These are phyloP conservation scores for Microbotryum silenes-acaulis DNA, from an alignment of 1,284 basidiomycete genomes.

Conservation along the genomic window DNA sequence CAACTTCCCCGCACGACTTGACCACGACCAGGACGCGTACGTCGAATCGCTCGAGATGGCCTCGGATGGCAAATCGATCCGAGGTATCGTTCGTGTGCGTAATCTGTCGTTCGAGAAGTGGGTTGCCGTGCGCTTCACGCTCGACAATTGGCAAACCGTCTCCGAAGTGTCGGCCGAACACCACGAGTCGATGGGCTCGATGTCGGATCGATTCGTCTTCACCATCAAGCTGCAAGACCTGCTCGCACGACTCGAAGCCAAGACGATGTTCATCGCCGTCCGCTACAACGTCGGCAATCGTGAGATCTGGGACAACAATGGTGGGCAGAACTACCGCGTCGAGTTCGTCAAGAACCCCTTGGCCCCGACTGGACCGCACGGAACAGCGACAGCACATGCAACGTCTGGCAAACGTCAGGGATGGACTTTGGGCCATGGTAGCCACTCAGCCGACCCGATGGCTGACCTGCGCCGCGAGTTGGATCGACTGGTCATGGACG, in stretches of 20 bases:
- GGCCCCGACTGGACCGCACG: slow-evolving; percentile 33
- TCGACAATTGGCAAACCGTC: slow-evolving; percentile 92
- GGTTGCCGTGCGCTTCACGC: slow-evolving; percentile 81
- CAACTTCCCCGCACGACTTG: slow-evolving; percentile 47
- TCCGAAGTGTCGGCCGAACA: slow-evolving; percentile 81
- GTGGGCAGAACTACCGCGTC: slow-evolving; percentile 66
- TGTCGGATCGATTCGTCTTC: slow-evolving; percentile 56
- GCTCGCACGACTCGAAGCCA: slow-evolving; percentile 63
- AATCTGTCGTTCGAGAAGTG: slow-evolving; percentile 84
- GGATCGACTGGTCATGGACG: slow-evolving; percentile 44
- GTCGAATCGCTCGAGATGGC: slow-evolving; percentile 54
- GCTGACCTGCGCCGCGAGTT: slow-evolving; percentile 47
- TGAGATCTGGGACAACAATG: slow-evolving; percentile 87
- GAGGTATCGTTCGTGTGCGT: slow-evolving; percentile 68
- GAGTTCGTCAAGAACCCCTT: slow-evolving; percentile 40
- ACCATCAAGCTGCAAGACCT: slow-evolving; percentile 49
- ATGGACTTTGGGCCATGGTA: slow-evolving; percentile 43
- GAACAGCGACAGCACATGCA: slow-evolving; percentile 21
- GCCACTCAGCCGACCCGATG: slow-evolving; percentile 38
- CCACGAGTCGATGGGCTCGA: slow-evolving; percentile 55
- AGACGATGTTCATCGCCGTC: slow-evolving; percentile 73
- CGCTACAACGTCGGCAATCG: slow-evolving; percentile 63
- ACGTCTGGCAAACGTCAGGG: slow-evolving; percentile 33
- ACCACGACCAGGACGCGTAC: slow-evolving; percentile 45
- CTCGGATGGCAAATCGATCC: slow-evolving; percentile 54